These are phyloP conservation scores for Yamadazyma jaroonii DNA, from an alignment of 1,139 yeast genomes.

Conservation along the genomic window DNA sequence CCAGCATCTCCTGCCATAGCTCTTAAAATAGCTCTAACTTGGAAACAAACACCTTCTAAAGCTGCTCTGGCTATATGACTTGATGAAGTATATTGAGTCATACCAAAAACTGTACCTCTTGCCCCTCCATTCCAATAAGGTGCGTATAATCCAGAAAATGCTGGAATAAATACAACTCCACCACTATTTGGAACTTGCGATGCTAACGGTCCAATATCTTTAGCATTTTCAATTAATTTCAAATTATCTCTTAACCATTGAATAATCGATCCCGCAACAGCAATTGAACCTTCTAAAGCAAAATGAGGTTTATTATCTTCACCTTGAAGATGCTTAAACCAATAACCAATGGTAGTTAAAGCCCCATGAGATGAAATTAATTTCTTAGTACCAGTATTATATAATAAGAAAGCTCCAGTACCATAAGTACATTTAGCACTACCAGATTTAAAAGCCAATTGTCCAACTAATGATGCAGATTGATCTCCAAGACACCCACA, in stretches of 20 bases:
- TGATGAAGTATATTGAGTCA: conserved; percentile 84
- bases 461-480: conserved; percentile 91
- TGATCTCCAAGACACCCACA: conserved; percentile 95
- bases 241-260: conserved; percentile 94
- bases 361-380: conserved; percentile 76
- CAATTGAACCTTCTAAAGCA: conserved; percentile 93
- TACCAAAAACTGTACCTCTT: conserved; percentile 88
- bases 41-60: conserved; percentile 92
- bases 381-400: conserved; percentile 75
- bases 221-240: conserved; percentile 74
- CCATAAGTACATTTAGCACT: conserved; percentile 97
- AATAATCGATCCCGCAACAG: conserved; percentile 93
- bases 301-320: conserved; percentile 66
- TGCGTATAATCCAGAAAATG: conserved; percentile 90
- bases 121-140: conserved; percentile 97
- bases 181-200: conserved; percentile 78
- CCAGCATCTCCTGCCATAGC: conserved; percentile 90
- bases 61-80: conserved; percentile 94
- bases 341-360: conserved; percentile 84
- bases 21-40: conserved; percentile 83
- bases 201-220: conserved; percentile 90
- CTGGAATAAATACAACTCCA: conserved; percentile 94
- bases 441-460: conserved; percentile 78
- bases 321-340: conserved; percentile 69
- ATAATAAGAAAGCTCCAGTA: conserved; percentile 89